These are phyloP conservation scores for Wickerhamomyces kurtzmanii DNA, from an alignment of 805 yeast genomes.

Conservation along the genomic window DNA sequence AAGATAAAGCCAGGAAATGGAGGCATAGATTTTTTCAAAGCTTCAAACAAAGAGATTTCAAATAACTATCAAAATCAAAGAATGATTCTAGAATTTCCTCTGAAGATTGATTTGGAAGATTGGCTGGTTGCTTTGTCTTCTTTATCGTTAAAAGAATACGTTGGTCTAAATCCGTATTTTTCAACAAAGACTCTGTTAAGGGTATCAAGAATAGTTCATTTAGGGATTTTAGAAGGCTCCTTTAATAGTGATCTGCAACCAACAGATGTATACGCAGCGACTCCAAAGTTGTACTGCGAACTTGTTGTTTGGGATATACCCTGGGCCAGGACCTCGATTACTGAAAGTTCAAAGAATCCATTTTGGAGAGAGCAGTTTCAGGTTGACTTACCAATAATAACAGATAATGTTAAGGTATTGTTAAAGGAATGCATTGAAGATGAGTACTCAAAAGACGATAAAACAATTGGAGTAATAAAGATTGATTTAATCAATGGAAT, in stretches of 20 bases:
- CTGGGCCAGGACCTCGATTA: constrained; percentile 72
- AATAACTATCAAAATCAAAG: constrained; percentile 21
- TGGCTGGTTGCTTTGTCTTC: constrained; percentile 65
- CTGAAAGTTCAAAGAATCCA: constrained; percentile 39
- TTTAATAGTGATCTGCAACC: constrained; percentile 26
- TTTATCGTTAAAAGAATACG: constrained; percentile 48
- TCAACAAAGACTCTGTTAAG: constrained; percentile 30
- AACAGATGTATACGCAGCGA: background rate
- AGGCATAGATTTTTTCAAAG: constrained; percentile 1
- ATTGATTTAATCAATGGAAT: no score
- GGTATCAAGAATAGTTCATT: constrained; percentile 38
- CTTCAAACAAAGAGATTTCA: constrained; percentile 15
- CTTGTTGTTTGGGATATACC: constrained; percentile 61
- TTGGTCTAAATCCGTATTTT: constrained; percentile 14
- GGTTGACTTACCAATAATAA: constrained; percentile 44
- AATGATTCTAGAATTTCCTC: constrained; percentile 51
- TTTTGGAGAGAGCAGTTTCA: constrained; percentile 80
- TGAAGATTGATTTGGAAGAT: constrained; percentile 63
- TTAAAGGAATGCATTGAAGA: constrained; percentile 25
- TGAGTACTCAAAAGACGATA: constrained; percentile 24
- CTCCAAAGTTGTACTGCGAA: constrained; percentile 48
- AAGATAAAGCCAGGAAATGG: background rate
- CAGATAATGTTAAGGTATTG: constrained; percentile 39
- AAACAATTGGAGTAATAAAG: constrained; percentile 41
- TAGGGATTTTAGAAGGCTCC: constrained; percentile 60